Base-by-base conservation (phyloP, 1,139 yeast species). In the Sugiyamaella japonica region DNA sequence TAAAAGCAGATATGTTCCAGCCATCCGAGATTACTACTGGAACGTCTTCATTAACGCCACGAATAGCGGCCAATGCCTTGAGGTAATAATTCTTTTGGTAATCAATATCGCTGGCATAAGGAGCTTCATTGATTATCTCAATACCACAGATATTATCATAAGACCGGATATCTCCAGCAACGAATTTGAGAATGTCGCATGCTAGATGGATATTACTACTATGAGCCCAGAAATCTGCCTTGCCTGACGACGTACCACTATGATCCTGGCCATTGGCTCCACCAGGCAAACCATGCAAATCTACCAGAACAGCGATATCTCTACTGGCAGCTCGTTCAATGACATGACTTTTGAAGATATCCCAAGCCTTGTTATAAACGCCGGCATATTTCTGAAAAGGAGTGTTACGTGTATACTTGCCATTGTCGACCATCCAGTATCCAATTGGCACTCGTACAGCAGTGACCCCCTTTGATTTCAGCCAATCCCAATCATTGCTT, bases 21-120 rank as follows among this genome's bases (percentile, higher is more conserved):
- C 96, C 96, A 68, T 93, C 98, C 1, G 97, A 88, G 50, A 93
- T 86, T 15, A 87, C 73, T 7, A 93, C 75, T 0, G 97, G 97
- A 29, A 89, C 70, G 3, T 72, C 72, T 0, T 68, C 54, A 64
- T 89, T 86, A 9, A 75, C 74, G 25, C 72, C 69, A 42, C 95
- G 76, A 46, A 91, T 84, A 54, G 79, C 78, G 42, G 77, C 75
- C 40, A 84, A 73, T 0, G 96, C 95, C 16, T 81, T 80, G n/a
- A 77, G 67, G 66, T 91, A 91, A 69, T 85, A 93, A 7, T 75
- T 66, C 56, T 77, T 74, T 65, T 86, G 89, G 38, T 72, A 73
- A 37, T 60, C 53, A 13, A 60, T 52, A 40, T 65, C 59, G 42
- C 72, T 71, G 1, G 82, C 81, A 70, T 82, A 88, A 4, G 78